Evolutionary conservation across 495 filamentous ascomycete species (phyloP).

Genomic region (Penicillium diatomitis): DNA sequence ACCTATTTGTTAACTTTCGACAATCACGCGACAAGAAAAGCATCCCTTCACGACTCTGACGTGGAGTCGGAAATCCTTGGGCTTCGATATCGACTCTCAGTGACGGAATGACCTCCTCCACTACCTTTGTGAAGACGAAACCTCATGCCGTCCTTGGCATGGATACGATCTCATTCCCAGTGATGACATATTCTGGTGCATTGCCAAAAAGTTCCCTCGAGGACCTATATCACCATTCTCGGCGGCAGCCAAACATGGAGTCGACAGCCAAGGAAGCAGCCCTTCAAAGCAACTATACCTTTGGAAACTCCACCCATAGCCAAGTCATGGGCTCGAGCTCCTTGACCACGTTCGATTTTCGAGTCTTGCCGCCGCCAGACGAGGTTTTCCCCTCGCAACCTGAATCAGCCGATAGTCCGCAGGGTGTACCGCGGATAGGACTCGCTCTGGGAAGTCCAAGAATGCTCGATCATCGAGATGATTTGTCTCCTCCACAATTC

Average conservation of each 20-base stretch:
- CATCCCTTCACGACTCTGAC: no score
- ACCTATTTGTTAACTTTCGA: no score
- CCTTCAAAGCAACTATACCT: no score
- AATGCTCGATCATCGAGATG: constrained; percentile 17
- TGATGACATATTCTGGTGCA: constrained; percentile 27
- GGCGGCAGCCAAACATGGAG: no score
- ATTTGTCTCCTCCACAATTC: constrained; percentile 15
- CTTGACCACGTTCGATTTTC: constrained; percentile 28
- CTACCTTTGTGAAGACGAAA: background rate
- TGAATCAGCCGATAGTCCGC: constrained; percentile 5
- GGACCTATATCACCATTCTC: constrained; percentile 10
- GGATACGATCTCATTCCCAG: constrained; percentile 26
- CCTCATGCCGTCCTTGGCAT: constrained; percentile 14
- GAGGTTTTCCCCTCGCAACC: constrained; percentile 13
- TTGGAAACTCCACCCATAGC: no score
- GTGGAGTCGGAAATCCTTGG: no score
- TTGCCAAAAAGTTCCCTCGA: constrained; percentile 14
- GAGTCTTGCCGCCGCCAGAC: constrained; percentile 22
- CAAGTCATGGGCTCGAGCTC: no score
- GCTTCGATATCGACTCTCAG: no score
- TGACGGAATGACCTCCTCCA: no score
- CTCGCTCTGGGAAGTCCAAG: constrained; percentile 47
- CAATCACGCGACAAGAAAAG: no score
- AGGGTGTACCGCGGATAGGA: constrained; percentile 35
- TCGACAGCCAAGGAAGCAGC: no score